Evolutionary conservation across 192 early-diverging fungal species (phyloP).

Genomic region (Coemansia umbellata): DNA sequence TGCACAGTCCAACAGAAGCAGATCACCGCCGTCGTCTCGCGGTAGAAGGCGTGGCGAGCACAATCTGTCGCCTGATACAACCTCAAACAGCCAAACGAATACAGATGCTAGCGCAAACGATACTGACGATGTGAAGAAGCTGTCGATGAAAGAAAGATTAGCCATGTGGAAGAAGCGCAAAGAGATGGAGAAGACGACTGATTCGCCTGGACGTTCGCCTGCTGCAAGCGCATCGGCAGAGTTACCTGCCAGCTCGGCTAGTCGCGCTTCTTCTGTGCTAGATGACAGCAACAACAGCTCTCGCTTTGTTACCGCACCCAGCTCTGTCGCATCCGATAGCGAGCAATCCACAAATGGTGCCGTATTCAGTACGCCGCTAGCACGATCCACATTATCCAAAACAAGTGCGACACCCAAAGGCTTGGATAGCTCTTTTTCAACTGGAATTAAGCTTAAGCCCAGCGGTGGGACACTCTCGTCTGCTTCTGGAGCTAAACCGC

Average conservation of each 20-base stretch:
- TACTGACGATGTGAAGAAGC: conserved; percentile 60
- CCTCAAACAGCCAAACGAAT: not conserved
- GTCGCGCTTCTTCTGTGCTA: conserved; percentile 13
- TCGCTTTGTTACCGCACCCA: conserved; percentile 38
- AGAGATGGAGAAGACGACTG: conserved; percentile 28
- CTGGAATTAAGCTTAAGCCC: not conserved
- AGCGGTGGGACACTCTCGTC: not conserved
- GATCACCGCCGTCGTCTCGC: conserved; percentile 14
- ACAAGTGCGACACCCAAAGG: not conserved
- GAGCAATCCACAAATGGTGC: not conserved
- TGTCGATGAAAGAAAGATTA: conserved; percentile 74
- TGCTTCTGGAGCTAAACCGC: not conserved
- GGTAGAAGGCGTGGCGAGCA: not conserved
- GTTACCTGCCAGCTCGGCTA: conserved; percentile 1
- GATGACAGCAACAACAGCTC: conserved; percentile 21
- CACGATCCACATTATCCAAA: not conserved
- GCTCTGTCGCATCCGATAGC: conserved; percentile 14
- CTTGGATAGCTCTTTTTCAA: not conserved
- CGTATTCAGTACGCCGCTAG: not conserved
- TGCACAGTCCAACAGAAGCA: conserved; percentile 1
- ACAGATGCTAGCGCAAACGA: not conserved
- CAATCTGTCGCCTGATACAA: not conserved
- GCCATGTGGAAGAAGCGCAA: conserved; percentile 78
- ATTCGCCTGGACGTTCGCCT: not conserved
- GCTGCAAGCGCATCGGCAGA: conserved; percentile 3